phyloP scores from a whole-genome alignment of 257 asterid species.

The Apocynum venetum region DNA sequence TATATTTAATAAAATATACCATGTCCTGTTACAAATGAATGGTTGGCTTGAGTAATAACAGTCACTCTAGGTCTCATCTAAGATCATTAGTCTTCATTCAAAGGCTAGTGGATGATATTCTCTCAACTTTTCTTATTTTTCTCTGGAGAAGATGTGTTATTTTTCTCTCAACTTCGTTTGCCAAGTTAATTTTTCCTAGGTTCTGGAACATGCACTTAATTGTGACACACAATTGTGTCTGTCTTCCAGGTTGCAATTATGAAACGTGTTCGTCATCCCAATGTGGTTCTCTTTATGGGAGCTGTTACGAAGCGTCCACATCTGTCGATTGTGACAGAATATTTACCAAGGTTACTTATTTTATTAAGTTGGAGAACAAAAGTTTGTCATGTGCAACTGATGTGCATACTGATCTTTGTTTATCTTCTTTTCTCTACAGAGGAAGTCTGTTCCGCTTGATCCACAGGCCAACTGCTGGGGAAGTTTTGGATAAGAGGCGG shows the following conservation, averaged over 20 bases:
- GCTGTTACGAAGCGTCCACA: conserved; percentile 92
- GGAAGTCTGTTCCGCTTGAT: conserved; percentile 91
- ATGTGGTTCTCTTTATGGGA: conserved; percentile 97
- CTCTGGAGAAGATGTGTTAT: background rate
- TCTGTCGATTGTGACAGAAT: conserved; percentile 92
- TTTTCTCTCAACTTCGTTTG: background rate
- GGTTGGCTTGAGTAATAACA: background rate
- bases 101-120: background rate
- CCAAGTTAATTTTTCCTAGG: background rate
- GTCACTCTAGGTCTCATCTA: background rate
- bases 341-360: conserved; percentile 70
- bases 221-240: background rate
- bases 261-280: conserved; percentile 98
- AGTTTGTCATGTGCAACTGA: too few relatives aligned
- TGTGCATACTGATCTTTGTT: background rate
- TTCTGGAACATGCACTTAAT: background rate
- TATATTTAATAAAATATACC: background rate
- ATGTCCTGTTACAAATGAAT: background rate
- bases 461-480: conserved; percentile 90
- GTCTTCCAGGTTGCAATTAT: conserved; percentile 78
- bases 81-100: background rate
- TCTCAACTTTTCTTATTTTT: background rate
- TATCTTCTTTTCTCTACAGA: conserved; percentile 29
- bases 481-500: conserved; percentile 69
- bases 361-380: background rate